A percentile compares a stretch with the other conserved stretches of the same genome.
Evolutionary conservation across 2,329 filamentous ascomycete species (phyloP).

Genomic region (Microsporum audouinii): DNA sequence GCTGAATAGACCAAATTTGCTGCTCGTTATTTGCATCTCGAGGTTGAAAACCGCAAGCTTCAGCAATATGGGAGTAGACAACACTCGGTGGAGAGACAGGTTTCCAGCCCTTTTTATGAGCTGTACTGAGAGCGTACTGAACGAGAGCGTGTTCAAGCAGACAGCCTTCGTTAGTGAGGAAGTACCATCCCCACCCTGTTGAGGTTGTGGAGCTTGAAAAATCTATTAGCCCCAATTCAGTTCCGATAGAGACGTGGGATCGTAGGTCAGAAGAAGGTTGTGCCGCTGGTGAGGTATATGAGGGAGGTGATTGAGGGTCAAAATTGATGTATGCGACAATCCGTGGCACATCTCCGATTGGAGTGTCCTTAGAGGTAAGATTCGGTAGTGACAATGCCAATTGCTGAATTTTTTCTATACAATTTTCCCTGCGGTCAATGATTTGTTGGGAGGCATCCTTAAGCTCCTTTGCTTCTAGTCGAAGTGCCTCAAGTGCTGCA

Average conservation of each 20-base stretch:
- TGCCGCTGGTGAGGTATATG: slow-evolving; percentile 19
- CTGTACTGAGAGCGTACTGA: slow-evolving; percentile 68
- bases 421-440: slow-evolving; percentile 23
- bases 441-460: slow-evolving; percentile 28
- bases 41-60: slow-evolving; percentile 88
- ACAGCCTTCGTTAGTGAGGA: slow-evolving; percentile 79
- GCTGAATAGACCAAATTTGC: slow-evolving; percentile 74
- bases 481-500: slow-evolving; percentile 21
- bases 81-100: slow-evolving; percentile 75
- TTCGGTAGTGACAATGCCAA: slow-evolving; percentile 77
- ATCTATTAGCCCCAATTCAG: slow-evolving; percentile 78
- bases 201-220: slow-evolving; percentile 71
- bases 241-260: slow-evolving; percentile 78
- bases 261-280: slow-evolving; percentile 27
- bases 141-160: slow-evolving; percentile 90
- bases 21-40: slow-evolving; percentile 83
- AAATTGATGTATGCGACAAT: slow-evolving; percentile 72
- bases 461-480: slow-evolving; percentile 28
- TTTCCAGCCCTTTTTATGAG: slow-evolving; percentile 63
- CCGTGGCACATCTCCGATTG: slow-evolving; percentile 53
- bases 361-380: slow-evolving; percentile 65
- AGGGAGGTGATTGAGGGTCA: slow-evolving; percentile 39
- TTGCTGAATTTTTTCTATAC: slow-evolving; percentile 52
- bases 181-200: slow-evolving; percentile 97
- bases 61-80: slow-evolving; percentile 82